Evolutionary conservation across 345 rosid genomes (phyloP).

Genomic region (Populus alba): DNA sequence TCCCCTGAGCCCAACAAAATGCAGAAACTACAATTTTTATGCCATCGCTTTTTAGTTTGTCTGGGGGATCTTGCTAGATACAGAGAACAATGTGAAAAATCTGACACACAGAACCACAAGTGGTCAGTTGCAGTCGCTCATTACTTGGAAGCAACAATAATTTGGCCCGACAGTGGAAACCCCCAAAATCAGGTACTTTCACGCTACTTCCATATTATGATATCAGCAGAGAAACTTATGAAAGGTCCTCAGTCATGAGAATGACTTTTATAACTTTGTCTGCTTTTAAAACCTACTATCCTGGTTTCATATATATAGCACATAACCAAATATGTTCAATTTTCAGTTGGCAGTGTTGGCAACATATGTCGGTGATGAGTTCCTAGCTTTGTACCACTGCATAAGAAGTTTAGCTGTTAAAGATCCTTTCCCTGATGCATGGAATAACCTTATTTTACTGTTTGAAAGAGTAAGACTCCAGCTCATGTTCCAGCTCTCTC

Average conservation of each 20-base stretch:
- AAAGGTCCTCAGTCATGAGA: constrained; percentile 1
- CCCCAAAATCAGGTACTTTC: constrained; percentile 81
- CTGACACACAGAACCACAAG: constrained; percentile 39
- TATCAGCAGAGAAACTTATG: neutral
- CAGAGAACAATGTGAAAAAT: constrained; percentile 57
- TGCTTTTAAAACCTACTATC: neutral
- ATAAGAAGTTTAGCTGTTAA: constrained; percentile 89
- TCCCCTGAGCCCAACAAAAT: constrained; percentile 38
- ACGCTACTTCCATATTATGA: neutral
- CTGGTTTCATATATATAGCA: neutral
- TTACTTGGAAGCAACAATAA: constrained; percentile 69
- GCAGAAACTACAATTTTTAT: constrained; percentile 54
- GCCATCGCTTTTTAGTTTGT: constrained; percentile 83
- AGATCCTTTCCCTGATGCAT: constrained; percentile 92
- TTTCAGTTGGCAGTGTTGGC: constrained; percentile 86
- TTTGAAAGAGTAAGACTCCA: constrained; percentile 68
- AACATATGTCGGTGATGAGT: constrained; percentile 78
- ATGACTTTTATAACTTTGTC: neutral
- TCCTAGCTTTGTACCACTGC: constrained; percentile 86
- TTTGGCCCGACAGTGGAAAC: constrained; percentile 87
- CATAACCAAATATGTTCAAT: constrained; percentile 9
- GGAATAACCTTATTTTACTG: constrained; percentile 65
- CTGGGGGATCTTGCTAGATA: constrained; percentile 93
- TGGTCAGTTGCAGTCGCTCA: constrained; percentile 81
- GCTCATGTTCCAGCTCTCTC: neutral